Evolutionary conservation across 345 rosid genomes (phyloP).

Genomic region (Aquilaria yunnanensis): DNA sequence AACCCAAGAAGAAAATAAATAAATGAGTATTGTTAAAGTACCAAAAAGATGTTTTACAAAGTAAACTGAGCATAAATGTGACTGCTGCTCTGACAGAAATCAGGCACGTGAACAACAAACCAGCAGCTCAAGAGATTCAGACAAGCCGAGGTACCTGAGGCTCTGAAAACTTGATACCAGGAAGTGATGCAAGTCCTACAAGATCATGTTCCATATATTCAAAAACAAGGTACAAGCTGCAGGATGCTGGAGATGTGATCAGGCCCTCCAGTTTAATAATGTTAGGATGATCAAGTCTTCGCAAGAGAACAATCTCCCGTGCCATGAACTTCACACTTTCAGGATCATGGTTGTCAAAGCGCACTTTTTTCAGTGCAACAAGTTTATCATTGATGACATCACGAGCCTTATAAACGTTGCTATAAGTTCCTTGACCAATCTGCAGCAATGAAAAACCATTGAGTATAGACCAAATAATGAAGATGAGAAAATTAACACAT

Average conservation of each 20-base stretch:
- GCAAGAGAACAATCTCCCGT: constrained; percentile 72
- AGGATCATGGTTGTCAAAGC: constrained; percentile 71
- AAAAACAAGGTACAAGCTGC: constrained; percentile 80
- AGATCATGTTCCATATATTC: constrained; percentile 99
- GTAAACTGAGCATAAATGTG: neutral
- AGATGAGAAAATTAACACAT: constrained; percentile 7
- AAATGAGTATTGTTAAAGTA: neutral
- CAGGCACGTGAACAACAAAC: neutral
- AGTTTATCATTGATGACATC: constrained; percentile 60
- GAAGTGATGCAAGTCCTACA: constrained; percentile 79
- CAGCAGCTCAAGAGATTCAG: neutral
- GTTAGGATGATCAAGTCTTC: constrained; percentile 93
- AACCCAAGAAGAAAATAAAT: constrained; percentile 11
- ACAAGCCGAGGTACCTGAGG: constrained; percentile 60
- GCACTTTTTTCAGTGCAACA: constrained; percentile 81
- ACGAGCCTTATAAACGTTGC: constrained; percentile 84
- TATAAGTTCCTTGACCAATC: constrained; percentile 99
- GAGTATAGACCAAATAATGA: neutral
- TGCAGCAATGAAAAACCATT: constrained; percentile 29
- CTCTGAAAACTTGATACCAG: constrained; percentile 76
- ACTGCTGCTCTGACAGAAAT: neutral
- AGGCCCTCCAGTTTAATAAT: constrained; percentile 86
- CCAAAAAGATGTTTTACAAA: constrained; percentile 1
- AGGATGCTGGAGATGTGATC: constrained; percentile 71
- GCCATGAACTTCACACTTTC: constrained; percentile 95